A percentile compares a stretch with the other conserved stretches of the same genome.
Evolutionary conservation across 106 monocot genomes (phyloP).

Genomic region (Platanthera zijinensis): DNA sequence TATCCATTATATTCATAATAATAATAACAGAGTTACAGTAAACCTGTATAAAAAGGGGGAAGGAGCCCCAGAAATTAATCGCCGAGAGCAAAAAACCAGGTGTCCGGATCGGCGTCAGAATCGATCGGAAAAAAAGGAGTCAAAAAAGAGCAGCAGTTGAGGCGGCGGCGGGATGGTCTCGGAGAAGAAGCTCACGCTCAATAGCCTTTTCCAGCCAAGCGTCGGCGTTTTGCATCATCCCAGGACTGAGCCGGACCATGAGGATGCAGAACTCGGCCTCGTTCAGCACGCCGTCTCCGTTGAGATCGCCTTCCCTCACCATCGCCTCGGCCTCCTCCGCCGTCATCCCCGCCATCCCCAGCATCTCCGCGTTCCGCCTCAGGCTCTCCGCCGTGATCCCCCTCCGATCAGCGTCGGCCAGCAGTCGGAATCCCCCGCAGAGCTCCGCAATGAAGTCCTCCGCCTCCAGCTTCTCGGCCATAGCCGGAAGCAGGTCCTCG

Average conservation of each 20-base stretch:
- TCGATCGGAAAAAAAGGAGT: background rate
- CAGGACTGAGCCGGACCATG: constrained; percentile 77
- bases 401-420: constrained; percentile 46
- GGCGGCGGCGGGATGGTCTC: too few species aligned
- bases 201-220: constrained; percentile 53
- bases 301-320: constrained; percentile 73
- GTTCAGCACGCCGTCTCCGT: constrained; percentile 65
- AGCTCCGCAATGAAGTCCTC: constrained; percentile 47
- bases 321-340: constrained; percentile 59
- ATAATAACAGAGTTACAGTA: constrained; percentile 6
- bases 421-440: constrained; percentile 50
- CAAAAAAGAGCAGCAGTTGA: background rate
- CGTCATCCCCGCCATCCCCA: constrained; percentile 63
- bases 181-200: constrained; percentile 17
- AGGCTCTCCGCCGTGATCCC: constrained; percentile 64
- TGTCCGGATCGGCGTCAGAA: background rate
- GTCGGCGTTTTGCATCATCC: constrained; percentile 61
- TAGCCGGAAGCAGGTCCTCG: constrained; percentile 53
- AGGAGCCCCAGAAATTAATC: background rate
- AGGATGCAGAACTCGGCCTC: constrained; percentile 78
- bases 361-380: constrained; percentile 30
- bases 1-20: background rate
- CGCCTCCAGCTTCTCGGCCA: constrained; percentile 50
- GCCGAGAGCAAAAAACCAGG: background rate
- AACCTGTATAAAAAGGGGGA: background rate